Percentiles rank a stretch among this genome's conserved stretches.
phyloP scores from a whole-genome alignment of 2,329 filamentous ascomycete genomes.

The Diaporthe amygdali region DNA sequence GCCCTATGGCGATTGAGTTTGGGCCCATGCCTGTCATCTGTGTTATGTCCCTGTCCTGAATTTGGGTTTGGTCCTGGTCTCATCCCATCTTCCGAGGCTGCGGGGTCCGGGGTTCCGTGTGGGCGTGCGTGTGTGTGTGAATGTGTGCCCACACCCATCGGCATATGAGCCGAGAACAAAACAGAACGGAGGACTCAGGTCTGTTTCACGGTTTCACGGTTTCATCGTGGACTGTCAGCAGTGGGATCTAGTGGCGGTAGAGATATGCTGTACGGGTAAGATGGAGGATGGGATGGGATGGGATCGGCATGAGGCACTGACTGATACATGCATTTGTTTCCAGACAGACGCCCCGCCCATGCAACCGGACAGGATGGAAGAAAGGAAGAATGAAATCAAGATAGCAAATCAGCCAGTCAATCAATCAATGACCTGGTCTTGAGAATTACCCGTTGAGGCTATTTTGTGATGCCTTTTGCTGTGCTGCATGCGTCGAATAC shows the following conservation, averaged over 20 bases:
- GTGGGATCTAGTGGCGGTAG: too few relatives aligned
- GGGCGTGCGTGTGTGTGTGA: background rate
- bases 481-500: background rate
- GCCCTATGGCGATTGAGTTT: conserved; percentile 13
- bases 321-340: too few relatives aligned
- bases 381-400: too few relatives aligned
- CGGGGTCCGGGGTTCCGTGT: background rate
- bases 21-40: background rate
- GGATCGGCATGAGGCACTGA: too few relatives aligned
- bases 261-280: too few relatives aligned
- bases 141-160: background rate
- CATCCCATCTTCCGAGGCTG: conserved; percentile 6
- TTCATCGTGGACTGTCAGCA: too few relatives aligned
- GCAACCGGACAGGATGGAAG: too few relatives aligned
- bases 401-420: too few relatives aligned
- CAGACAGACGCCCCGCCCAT: too few relatives aligned
- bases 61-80: conserved; percentile 8
- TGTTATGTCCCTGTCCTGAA: background rate
- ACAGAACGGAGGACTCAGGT: background rate
- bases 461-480: background rate
- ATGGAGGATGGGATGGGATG: too few relatives aligned
- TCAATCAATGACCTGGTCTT: too few relatives aligned
- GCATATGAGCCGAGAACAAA: background rate
- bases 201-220: background rate
- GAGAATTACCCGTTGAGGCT: background rate